A percentile compares a stretch with the other conserved stretches of the same genome.
These are phyloP conservation scores for Anisodus acutangulus DNA, from an alignment of 257 asterid species.

Conservation along the genomic window DNA sequence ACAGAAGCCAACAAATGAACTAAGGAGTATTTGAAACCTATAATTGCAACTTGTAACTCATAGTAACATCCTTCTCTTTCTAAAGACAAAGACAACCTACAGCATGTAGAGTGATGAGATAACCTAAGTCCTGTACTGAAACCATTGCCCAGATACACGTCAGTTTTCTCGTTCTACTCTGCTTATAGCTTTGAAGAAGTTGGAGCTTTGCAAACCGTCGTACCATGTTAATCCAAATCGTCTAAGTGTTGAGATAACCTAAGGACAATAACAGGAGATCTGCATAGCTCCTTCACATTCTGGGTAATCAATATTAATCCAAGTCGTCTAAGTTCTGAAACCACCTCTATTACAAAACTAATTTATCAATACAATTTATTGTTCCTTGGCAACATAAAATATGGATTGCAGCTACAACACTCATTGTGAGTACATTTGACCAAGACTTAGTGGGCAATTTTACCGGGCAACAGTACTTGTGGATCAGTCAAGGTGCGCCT, in stretches of 20 bases:
- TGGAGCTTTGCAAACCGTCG: background rate
- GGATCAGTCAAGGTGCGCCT: background rate
- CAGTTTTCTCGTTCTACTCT: background rate
- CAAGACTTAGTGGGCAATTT: background rate
- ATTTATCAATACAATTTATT: background rate
- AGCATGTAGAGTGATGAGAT: background rate
- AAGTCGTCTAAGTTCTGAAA: too few species aligned
- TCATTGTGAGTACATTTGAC: background rate
- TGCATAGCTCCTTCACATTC: background rate
- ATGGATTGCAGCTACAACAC: background rate
- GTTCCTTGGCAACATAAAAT: background rate
- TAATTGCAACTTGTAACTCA: background rate
- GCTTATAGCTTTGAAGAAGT: background rate
- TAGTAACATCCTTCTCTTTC: constrained; percentile 2
- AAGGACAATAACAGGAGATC: background rate
- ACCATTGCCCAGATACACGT: background rate
- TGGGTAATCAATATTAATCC: background rate
- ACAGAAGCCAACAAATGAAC: background rate
- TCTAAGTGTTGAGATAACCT: background rate
- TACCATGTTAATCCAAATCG: background rate
- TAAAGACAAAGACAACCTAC: constrained; percentile 6
- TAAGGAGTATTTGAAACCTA: background rate
- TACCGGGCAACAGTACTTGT: background rate
- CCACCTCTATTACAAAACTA: background rate
- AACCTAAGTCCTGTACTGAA: background rate